Percentiles rank a stretch among this genome's conserved stretches.
phyloP scores from a whole-genome alignment of 2,329 filamentous ascomycete species.

The Pseudophaeomoniella oleicola region DNA sequence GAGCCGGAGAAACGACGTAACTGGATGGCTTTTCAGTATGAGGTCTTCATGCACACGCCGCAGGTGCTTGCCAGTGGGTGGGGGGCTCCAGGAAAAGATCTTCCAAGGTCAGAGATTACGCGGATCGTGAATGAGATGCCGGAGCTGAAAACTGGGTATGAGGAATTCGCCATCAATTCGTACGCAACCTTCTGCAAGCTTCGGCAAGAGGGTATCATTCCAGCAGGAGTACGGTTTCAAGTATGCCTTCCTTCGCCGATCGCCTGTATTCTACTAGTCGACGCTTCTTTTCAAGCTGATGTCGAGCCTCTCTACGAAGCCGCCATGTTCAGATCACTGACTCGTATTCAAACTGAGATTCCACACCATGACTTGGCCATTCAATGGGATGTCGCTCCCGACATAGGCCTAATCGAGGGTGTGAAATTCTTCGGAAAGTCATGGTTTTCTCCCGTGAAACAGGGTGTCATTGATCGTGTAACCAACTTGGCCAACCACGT shows the following conservation, averaged over 20 bases:
- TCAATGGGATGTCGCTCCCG: slow-evolving; percentile 14
- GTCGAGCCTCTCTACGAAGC: slow-evolving; percentile 16
- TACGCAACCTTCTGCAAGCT: slow-evolving; percentile 14
- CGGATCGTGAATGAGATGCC: background rate
- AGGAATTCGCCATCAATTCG: slow-evolving; percentile 13
- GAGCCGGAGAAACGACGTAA: background rate
- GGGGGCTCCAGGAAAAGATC: background rate
- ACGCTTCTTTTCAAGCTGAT: slow-evolving; percentile 10
- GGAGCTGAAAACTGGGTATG: slow-evolving; percentile 12
- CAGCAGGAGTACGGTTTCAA: slow-evolving; percentile 15
- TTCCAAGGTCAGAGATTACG: background rate
- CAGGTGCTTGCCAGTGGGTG: background rate
- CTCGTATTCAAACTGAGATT: slow-evolving; percentile 12
- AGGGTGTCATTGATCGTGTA: slow-evolving; percentile 12
- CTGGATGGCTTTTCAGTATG: background rate
- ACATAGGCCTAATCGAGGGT: background rate
- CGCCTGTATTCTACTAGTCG: slow-evolving; percentile 8
- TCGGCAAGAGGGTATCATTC: slow-evolving; percentile 11
- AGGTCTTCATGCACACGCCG: background rate
- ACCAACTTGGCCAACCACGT: slow-evolving; percentile 17
- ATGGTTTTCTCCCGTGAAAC: background rate
- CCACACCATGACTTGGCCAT: slow-evolving; percentile 16
- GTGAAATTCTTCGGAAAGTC: background rate
- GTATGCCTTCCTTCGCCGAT: slow-evolving; percentile 17
- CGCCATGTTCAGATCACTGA: slow-evolving; percentile 10